A percentile compares a stretch with the other conserved stretches of the same genome.
Conservation (phyloP, 2,329 filamentous ascomycete species). For the Clonostachys rhizophaga region DNA sequence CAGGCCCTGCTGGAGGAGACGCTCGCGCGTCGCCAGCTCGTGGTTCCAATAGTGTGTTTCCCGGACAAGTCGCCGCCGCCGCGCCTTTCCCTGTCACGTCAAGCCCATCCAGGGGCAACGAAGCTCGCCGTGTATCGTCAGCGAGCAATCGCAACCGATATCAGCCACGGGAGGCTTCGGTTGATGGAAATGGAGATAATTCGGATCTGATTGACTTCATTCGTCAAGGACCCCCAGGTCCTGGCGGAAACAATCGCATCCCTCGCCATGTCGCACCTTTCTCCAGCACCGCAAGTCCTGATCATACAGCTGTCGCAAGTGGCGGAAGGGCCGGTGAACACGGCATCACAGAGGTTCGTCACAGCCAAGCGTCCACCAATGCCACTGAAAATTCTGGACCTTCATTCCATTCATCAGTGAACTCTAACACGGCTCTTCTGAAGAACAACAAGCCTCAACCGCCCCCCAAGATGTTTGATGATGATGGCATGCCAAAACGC, state of each 20-base stretch:
- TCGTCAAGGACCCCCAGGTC: slow-evolving; percentile 70
- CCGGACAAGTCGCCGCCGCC: slow-evolving; percentile 12
- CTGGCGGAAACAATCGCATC: slow-evolving; percentile 62
- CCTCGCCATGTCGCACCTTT: slow-evolving; percentile 82
- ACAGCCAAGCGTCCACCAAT: slow-evolving; percentile 51
- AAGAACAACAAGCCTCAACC: slow-evolving; percentile 29
- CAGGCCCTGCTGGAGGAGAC: slow-evolving; percentile 59
- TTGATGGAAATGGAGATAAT: slow-evolving; percentile 56
- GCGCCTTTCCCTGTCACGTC: slow-evolving; percentile 11
- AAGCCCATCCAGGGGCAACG: slow-evolving; percentile 17
- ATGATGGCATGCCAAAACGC: slow-evolving; percentile 58
- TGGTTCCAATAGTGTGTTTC: slow-evolving; percentile 7
- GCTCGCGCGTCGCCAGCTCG: slow-evolving; percentile 25
- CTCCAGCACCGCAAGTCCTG: slow-evolving; percentile 79
- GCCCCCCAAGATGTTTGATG: slow-evolving; percentile 35
- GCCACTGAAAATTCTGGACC: slow-evolving; percentile 52
- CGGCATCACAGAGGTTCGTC: slow-evolving; percentile 48
- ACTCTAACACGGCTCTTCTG: slow-evolving; percentile 69
- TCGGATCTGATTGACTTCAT: slow-evolving; percentile 96
- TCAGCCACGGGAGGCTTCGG: slow-evolving; percentile 67
- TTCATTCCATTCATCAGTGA: slow-evolving; percentile 60
- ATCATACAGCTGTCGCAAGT: slow-evolving; percentile 57
- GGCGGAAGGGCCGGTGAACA: slow-evolving; percentile 55
- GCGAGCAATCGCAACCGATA: slow-evolving; percentile 46
- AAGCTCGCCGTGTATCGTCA: slow-evolving; percentile 29